These are phyloP conservation scores for Colletotrichum godetiae DNA, from an alignment of 2,329 filamentous ascomycete genomes.

Conservation along the genomic window DNA sequence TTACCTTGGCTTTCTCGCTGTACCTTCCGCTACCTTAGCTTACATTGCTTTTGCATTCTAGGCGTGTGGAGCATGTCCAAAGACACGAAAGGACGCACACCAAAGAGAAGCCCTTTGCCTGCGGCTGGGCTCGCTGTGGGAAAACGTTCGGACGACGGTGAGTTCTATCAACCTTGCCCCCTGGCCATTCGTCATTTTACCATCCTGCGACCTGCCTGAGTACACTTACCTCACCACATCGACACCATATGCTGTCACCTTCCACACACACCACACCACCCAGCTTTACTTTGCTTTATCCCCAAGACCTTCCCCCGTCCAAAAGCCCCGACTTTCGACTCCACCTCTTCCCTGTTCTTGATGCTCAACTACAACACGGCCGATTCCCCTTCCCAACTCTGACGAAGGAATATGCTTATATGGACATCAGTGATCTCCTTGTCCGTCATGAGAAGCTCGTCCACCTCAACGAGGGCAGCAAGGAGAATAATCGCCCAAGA, in stretches of 20 bases:
- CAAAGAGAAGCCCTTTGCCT: slow-evolving; percentile 73
- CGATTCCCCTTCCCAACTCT: slow-evolving; percentile 9
- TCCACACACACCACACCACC: slow-evolving; percentile 31
- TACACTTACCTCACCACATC: slow-evolving; percentile 23
- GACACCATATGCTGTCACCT: slow-evolving; percentile 23
- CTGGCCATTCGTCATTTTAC: slow-evolving; percentile 23
- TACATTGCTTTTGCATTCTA: slow-evolving; percentile 55
- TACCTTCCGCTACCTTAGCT: slow-evolving; percentile 53
- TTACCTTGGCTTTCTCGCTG: slow-evolving; percentile 18
- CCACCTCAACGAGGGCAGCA: slow-evolving; percentile 70
- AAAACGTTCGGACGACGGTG: slow-evolving; percentile 73
- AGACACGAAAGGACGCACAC: slow-evolving; percentile 73
- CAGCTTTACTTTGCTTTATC: slow-evolving; percentile 14
- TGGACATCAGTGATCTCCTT: slow-evolving; percentile 73
- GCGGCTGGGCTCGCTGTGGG: slow-evolving; percentile 68
- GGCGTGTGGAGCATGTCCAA: slow-evolving; percentile 73
- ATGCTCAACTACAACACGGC: slow-evolving; percentile 31
- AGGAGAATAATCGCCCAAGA: slow-evolving; percentile 62
- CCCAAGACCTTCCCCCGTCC: slow-evolving; percentile 22
- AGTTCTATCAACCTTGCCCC: slow-evolving; percentile 49
- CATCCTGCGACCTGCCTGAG: slow-evolving; percentile 17
- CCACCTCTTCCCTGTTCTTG: slow-evolving; percentile 13
- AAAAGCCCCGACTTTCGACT: slow-evolving; percentile 9
- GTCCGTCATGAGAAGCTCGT: slow-evolving; percentile 74
- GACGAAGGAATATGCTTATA: slow-evolving; percentile 60